Evolutionary conservation across 768 basidiomycete species (phyloP).

Genomic region (Lactifluus pinguis): DNA sequence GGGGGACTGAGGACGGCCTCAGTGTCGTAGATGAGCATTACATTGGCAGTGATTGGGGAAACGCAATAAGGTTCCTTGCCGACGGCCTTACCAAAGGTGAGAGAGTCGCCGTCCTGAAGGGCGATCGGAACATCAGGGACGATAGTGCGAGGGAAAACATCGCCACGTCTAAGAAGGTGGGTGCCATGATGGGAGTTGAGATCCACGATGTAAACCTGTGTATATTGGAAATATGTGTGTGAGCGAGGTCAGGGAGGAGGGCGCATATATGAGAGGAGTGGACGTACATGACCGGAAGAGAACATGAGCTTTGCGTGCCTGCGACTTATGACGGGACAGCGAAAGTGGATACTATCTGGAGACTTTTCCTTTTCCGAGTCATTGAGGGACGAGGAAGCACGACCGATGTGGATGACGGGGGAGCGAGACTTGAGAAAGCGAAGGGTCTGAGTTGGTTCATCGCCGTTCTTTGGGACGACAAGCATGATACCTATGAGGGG

Average conservation of each 20-base stretch:
- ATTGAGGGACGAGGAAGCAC: constrained; percentile 45
- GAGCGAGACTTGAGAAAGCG: constrained; percentile 45
- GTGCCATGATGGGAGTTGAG: constrained; percentile 72
- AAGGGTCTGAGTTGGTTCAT: constrained; percentile 37
- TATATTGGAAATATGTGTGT: neutral
- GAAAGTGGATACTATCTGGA: constrained; percentile 49
- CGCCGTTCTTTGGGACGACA: constrained; percentile 45
- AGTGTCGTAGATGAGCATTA: constrained; percentile 42
- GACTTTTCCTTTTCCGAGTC: constrained; percentile 33
- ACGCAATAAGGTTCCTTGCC: constrained; percentile 53
- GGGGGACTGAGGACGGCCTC: constrained; percentile 2
- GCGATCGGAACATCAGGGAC: constrained; percentile 45
- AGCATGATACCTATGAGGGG: constrained; percentile 46
- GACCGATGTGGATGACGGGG: constrained; percentile 53
- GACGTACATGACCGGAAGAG: constrained; percentile 57
- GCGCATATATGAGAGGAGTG: neutral
- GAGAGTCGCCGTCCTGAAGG: constrained; percentile 56
- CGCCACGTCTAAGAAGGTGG: constrained; percentile 47
- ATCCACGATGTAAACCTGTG: constrained; percentile 62
- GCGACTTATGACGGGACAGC: constrained; percentile 72
- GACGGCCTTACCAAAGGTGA: constrained; percentile 75
- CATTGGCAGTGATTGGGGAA: constrained; percentile 50
- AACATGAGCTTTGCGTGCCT: constrained; percentile 72
- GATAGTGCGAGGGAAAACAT: constrained; percentile 39
- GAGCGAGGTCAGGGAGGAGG: neutral